Conservation (phyloP, 164 flowering plant species). For the Umbellularia californica region DNA sequence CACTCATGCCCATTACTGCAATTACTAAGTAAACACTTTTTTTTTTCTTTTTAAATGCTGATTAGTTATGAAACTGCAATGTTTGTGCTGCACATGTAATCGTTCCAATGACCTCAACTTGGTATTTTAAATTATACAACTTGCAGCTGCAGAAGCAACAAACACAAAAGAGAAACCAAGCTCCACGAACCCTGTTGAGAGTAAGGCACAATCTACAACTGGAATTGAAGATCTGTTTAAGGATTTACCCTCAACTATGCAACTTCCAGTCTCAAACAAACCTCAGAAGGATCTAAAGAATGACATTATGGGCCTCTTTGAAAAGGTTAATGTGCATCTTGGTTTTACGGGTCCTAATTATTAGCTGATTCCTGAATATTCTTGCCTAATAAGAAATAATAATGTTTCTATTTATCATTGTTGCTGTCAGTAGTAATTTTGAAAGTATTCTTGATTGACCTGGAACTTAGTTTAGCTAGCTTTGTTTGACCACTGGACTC, state of each 20-base stretch:
- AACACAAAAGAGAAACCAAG: slow-evolving; percentile 44
- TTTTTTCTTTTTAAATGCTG: not conserved
- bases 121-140: not conserved
- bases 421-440: not conserved
- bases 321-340: slow-evolving; percentile 46
- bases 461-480: not conserved
- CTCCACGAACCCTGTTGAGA: slow-evolving; percentile 39
- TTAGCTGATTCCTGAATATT: not conserved
- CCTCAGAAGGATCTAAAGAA: slow-evolving; percentile 76
- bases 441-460: not conserved
- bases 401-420: not conserved
- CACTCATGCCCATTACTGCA: not conserved
- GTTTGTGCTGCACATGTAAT: not conserved
- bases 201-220: slow-evolving; percentile 36
- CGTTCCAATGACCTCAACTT: not conserved
- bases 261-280: slow-evolving; percentile 28
- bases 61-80: not conserved
- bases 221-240: slow-evolving; percentile 72
- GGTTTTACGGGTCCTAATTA: not conserved
- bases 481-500: not conserved
- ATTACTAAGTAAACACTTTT: no score
- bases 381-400: not conserved
- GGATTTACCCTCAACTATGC: slow-evolving; percentile 35
- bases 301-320: slow-evolving; percentile 96
- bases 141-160: slow-evolving; percentile 67